phyloP scores from a whole-genome alignment of 805 yeast species.

The Cyberlindnera euphorbiiphila region DNA sequence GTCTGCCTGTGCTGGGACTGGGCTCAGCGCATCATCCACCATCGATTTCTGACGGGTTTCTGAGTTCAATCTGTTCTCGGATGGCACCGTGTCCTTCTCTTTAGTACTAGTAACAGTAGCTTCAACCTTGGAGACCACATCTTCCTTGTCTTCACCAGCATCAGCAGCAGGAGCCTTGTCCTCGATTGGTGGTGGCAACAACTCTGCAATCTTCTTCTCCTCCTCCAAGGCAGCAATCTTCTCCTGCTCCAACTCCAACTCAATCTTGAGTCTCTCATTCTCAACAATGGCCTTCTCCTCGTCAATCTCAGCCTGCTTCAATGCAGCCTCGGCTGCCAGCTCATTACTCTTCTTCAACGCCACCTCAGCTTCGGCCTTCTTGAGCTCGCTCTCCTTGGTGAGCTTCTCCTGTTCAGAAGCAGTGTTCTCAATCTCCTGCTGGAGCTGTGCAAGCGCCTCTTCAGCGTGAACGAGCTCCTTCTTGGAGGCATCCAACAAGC shows the following conservation, averaged over 20 bases:
- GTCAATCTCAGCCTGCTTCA: slow-evolving; percentile 37
- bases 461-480: slow-evolving; percentile 37
- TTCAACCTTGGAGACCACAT: background rate
- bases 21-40: slow-evolving; percentile 22
- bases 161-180: slow-evolving; percentile 8
- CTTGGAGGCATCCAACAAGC: slow-evolving; percentile 41
- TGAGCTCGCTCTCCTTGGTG: slow-evolving; percentile 30
- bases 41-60: slow-evolving; percentile 21
- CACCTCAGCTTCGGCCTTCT: slow-evolving; percentile 30
- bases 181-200: slow-evolving; percentile 31
- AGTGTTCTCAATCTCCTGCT: slow-evolving; percentile 30
- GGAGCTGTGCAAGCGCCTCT: slow-evolving; percentile 31
- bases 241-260: slow-evolving; percentile 35
- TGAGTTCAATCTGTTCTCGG: too few species aligned
- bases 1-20: too few species aligned
- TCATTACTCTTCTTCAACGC: slow-evolving; percentile 34
- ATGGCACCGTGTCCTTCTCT: too few species aligned
- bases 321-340: slow-evolving; percentile 33
- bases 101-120: background rate
- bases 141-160: slow-evolving; percentile 3
- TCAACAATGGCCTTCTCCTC: slow-evolving; percentile 35
- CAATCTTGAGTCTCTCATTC: slow-evolving; percentile 32
- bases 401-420: slow-evolving; percentile 30
- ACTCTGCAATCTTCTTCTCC: slow-evolving; percentile 39
- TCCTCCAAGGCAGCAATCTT: slow-evolving; percentile 32